These are phyloP conservation scores for Penicillium expansum DNA, from an alignment of 2,329 filamentous ascomycete species.

Conservation along the genomic window DNA sequence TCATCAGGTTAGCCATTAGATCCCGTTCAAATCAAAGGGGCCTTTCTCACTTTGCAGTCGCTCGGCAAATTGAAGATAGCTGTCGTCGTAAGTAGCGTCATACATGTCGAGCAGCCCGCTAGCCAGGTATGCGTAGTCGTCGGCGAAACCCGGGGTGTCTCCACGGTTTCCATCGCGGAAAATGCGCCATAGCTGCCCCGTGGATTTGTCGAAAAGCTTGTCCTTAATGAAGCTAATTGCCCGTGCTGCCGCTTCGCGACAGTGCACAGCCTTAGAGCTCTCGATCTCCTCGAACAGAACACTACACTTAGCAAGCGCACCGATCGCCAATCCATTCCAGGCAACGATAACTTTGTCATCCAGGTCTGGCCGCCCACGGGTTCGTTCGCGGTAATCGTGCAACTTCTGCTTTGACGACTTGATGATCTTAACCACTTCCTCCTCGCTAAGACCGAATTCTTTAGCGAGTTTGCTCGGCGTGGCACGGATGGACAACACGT, in stretches of 20 bases:
- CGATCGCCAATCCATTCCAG: conserved; percentile 87
- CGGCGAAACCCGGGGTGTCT: conserved; percentile 72
- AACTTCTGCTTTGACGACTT: conserved; percentile 66
- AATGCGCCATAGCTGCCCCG: conserved; percentile 67
- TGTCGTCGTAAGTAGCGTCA: conserved; percentile 73
- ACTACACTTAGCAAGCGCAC: conserved; percentile 73
- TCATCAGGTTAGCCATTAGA: conserved; percentile 2
- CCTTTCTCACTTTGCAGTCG: conserved; percentile 64
- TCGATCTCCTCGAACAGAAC: conserved; percentile 63
- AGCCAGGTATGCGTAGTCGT: conserved; percentile 90
- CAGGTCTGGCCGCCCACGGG: conserved; percentile 71
- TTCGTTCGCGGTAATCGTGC: conserved; percentile 66
- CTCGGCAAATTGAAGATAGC: conserved; percentile 76
- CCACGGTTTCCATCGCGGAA: conserved; percentile 65
- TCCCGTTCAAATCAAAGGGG: not conserved
- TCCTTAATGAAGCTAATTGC: conserved; percentile 70
- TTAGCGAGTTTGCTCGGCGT: conserved; percentile 67
- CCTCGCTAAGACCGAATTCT: conserved; percentile 69
- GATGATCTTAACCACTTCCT: conserved; percentile 67
- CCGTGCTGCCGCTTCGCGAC: conserved; percentile 63
- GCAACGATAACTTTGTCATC: conserved; percentile 86
- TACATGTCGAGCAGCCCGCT: conserved; percentile 81
- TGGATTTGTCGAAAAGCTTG: conserved; percentile 66
- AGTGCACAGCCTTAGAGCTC: conserved; percentile 57
- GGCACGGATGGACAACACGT: conserved; percentile 72